phyloP scores from a whole-genome alignment of 202 grass and related monocot genomes.

The Panicum virgatum region DNA sequence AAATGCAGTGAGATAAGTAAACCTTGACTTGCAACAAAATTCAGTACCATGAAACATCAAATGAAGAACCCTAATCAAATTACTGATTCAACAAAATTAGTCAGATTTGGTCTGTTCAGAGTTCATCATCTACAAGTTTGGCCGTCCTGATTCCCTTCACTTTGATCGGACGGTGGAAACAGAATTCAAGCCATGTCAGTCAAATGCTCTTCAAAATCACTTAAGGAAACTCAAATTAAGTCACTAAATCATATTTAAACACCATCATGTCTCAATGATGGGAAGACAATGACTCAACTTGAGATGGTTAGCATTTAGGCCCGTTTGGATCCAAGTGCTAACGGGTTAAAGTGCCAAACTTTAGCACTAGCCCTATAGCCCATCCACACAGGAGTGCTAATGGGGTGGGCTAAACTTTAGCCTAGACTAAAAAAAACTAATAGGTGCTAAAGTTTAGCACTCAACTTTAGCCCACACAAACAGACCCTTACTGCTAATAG shows the following conservation, averaged over 20 bases:
- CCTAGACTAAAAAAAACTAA: no score
- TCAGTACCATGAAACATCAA: not conserved
- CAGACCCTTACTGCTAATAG: no score
- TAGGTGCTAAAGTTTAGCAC: no score
- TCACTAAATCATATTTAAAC: not conserved
- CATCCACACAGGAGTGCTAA: no score
- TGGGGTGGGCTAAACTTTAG: no score
- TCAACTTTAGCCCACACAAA: no score
- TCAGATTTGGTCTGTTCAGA: not conserved
- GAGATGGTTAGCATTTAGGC: not conserved
- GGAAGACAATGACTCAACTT: not conserved
- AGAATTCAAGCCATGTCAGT: not conserved
- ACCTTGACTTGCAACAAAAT: not conserved
- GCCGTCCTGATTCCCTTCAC: not conserved
- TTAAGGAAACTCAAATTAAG: not conserved
- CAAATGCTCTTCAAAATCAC: not conserved
- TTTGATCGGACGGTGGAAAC: not conserved
- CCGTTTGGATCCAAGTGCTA: no score
- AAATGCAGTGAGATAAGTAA: constrained; percentile 11
- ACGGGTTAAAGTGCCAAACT: no score
- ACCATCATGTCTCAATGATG: not conserved
- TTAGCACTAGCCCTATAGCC: no score
- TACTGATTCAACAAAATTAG: constrained; percentile 15
- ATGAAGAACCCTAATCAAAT: not conserved
- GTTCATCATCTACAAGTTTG: not conserved